These are phyloP conservation scores for Colletotrichum liriopes DNA, from an alignment of 2,329 filamentous ascomycete species.

Conservation along the genomic window DNA sequence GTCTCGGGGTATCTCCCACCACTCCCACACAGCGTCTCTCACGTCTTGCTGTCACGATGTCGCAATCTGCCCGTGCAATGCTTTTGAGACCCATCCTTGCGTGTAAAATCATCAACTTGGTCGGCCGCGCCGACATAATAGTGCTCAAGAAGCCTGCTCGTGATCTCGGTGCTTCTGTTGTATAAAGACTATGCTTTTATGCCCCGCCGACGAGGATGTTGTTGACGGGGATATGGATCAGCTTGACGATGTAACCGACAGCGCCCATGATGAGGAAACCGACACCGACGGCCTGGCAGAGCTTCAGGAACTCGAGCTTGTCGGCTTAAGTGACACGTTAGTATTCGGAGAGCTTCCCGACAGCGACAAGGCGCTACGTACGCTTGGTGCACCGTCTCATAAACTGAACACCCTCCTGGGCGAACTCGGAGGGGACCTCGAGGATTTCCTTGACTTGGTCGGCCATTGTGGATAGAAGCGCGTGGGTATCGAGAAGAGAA, in stretches of 20 bases:
- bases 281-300: slow-evolving; percentile 74
- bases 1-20: slow-evolving; percentile 40
- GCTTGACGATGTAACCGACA: slow-evolving; percentile 80
- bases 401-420: slow-evolving; percentile 75
- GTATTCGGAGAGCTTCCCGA: background rate
- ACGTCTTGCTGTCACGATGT: slow-evolving; percentile 9
- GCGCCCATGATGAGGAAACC: slow-evolving; percentile 81
- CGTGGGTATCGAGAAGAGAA: slow-evolving; percentile 34
- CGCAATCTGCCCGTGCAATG: slow-evolving; percentile 34
- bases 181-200: slow-evolving; percentile 54
- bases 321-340: slow-evolving; percentile 47
- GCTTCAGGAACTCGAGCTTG: slow-evolving; percentile 60
- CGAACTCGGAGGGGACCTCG: slow-evolving; percentile 77
- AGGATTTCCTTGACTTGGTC: slow-evolving; percentile 80
- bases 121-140: slow-evolving; percentile 18
- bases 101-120: slow-evolving; percentile 36
- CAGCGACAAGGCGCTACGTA: slow-evolving; percentile 52
- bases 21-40: slow-evolving; percentile 14
- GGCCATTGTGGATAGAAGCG: slow-evolving; percentile 64
- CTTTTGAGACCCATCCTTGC: slow-evolving; percentile 31
- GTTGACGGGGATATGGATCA: slow-evolving; percentile 81
- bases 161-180: slow-evolving; percentile 23
- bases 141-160: slow-evolving; percentile 25
- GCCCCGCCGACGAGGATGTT: slow-evolving; percentile 79
- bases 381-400: slow-evolving; percentile 75